Conservation (phyloP, 768 basidiomycete genomes). For the Pholiota conissans region DNA sequence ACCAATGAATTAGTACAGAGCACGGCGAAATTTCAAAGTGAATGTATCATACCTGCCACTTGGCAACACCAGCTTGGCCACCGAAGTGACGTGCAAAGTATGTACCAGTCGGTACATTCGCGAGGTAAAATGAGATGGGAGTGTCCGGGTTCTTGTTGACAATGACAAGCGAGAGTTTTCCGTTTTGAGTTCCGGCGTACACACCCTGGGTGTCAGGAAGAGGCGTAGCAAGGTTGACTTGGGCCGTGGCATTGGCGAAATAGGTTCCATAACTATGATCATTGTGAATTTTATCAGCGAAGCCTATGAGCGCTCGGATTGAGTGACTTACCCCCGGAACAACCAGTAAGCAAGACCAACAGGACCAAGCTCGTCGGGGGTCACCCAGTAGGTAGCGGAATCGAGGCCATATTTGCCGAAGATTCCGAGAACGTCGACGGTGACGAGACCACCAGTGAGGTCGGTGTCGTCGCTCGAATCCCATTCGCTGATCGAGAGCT, state of each 20-base stretch:
- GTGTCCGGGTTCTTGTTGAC: constrained; percentile 49
- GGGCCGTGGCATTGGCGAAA: constrained; percentile 45
- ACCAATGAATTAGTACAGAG: neutral
- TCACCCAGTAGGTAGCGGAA: constrained; percentile 53
- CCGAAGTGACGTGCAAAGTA: constrained; percentile 61
- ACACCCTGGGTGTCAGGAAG: constrained; percentile 43
- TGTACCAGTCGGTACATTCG: constrained; percentile 44
- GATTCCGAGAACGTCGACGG: constrained; percentile 52
- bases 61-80: constrained; percentile 50
- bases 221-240: constrained; percentile 41
- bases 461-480: constrained; percentile 47
- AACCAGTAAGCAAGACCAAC: constrained; percentile 57
- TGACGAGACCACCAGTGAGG: constrained; percentile 52
- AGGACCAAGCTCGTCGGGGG: constrained; percentile 46
- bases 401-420: constrained; percentile 51
- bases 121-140: constrained; percentile 39
- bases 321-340: constrained; percentile 43
- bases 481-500: constrained; percentile 56
- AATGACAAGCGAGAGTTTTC: constrained; percentile 43
- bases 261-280: constrained; percentile 39
- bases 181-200: constrained; percentile 45
- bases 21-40: too few species aligned
- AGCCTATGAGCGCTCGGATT: constrained; percentile 2
- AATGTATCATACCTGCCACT: constrained; percentile 46
- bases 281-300: neutral